Evolutionary conservation across 192 early-diverging fungal genomes (phyloP).

Genomic region (Linnemannia exigua): DNA sequence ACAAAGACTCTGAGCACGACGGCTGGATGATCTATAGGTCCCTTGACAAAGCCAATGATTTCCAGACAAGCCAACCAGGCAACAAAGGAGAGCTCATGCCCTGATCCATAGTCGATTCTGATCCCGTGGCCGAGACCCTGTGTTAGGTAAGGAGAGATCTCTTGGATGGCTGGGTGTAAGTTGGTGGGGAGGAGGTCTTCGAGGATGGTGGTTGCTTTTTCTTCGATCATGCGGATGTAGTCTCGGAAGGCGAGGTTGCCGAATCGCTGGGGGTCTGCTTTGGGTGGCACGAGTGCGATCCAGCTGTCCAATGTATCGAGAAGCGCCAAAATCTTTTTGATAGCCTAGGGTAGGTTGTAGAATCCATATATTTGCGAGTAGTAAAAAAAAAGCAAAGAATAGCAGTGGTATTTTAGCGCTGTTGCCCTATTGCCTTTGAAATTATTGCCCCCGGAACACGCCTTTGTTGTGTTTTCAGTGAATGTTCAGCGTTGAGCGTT

Average conservation of each 20-base stretch:
- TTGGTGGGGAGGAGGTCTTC: constrained; percentile 43
- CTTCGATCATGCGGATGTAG: constrained; percentile 65
- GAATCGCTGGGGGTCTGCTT: constrained; percentile 81
- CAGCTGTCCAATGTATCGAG: constrained; percentile 77
- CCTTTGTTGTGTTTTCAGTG: no score
- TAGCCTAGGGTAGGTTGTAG: constrained; percentile 46
- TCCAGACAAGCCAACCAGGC: constrained; percentile 88
- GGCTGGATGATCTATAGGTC: constrained; percentile 74
- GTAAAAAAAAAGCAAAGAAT: constrained; percentile 10
- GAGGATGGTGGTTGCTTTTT: constrained; percentile 51
- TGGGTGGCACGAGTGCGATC: constrained; percentile 86
- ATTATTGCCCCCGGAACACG: not conserved
- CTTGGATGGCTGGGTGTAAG: constrained; percentile 69
- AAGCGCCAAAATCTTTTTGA: constrained; percentile 65
- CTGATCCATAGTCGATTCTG: constrained; percentile 97
- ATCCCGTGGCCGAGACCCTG: constrained; percentile 88
- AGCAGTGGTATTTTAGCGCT: not conserved
- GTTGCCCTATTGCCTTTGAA: not conserved
- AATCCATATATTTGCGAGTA: not conserved
- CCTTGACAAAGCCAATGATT: constrained; percentile 71
- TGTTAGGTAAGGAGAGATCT: constrained; percentile 81
- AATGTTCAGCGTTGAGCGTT: not conserved
- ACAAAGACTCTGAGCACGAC: constrained; percentile 82
- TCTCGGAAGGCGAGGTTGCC: constrained; percentile 93
- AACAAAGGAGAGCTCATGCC: constrained; percentile 94